Base-by-base conservation (phyloP, 1,139 yeast species). In the Candida sp. region DNA sequence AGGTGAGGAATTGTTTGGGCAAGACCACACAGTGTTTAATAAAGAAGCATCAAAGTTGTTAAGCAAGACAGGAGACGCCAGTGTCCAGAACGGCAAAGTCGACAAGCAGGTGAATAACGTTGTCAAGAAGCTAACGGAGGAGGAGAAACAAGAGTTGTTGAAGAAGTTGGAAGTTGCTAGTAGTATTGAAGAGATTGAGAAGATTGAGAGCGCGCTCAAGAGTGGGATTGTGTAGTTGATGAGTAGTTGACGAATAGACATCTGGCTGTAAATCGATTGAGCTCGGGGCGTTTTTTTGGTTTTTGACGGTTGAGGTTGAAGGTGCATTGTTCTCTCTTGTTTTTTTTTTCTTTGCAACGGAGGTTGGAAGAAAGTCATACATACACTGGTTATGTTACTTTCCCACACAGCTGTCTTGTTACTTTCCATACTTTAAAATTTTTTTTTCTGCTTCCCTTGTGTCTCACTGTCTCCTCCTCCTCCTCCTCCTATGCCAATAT, bases 141-240 rank as follows among this genome's bases (percentile, higher is more conserved):
- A 78, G 11, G 91, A 87, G 48, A 80, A 77, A 54, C 67, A 68
- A 17, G 69, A 70, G 49, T 67, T 92, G 46, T 75, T 85, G 56
- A 66, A 72, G 45, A 79, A 83, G 53, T 71, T 92, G 50, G 78
- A 78, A 49, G 71, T 69, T 34, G 96, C 97, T 1, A 77, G 83
- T 4, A 84, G 86, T 49, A 66, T 92, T 54, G 88, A 80, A 11
- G 97, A 92, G 58, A 87, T 92, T 11, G 90, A 87, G 56, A 70
- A 83, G 48, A 81, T 92, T 30, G 96, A 90, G 64, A 70, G 34
- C 5, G 47, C 56, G 5, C 42, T 57, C 30, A 46, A 33, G 34
- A 37, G 38, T 5, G 56, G 56, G 8, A 32, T 46, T 37, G 32
- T 54, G 34, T 54, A 41, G 34, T 7, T 28, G 8, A 28, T 28